Base-by-base conservation (phyloP, 2,329 filamentous ascomycete genomes). In the Moelleriella libera region DNA sequence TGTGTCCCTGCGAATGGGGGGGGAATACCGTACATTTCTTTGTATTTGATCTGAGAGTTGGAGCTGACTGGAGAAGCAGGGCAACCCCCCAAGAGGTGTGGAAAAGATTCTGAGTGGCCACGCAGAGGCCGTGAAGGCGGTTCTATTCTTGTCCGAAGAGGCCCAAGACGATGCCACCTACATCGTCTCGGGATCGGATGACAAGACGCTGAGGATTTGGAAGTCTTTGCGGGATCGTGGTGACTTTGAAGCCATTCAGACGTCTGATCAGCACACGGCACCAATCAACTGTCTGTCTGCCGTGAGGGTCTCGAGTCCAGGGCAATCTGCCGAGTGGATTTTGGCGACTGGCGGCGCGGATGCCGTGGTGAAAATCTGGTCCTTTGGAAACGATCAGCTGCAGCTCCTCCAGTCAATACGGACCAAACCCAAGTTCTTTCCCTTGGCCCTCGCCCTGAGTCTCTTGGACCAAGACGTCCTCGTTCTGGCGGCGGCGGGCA, bases 401-500 rank as follows among this genome's bases (percentile, higher is more conserved):
- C 66, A 68, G n/a, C 68, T 85, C 5, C 54, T 83, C 9, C 83
- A 90, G 58, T 83, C 78, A 0, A 82, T 96, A 56, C 69, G 74
- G 5, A 80, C 89, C 31, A 75, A 73, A 8, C 88, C 88, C 6
- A 83, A 80, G 51, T 94, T 85, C 64, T 88, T 97, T 54, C 88
- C 92, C 1, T 68, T 97, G 32, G 74, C 85, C 7, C 61, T 94
- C 14, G 83, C 88, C 1, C 62, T 96, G 44, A 77, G 75, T 46
- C 63, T 64, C 1, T 70, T 94, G 1, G 67, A 67, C 7, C 65
- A 68, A 1, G 67, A 74, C 10, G 70, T 73, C 2, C 68, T 83
- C 46, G 68, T 90, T 30, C 71, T 98, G 46, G 90, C 89, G 3
- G 80, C 85, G n/a, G 88, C 83, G 3, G 92, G 92, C 3, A 97